Percentiles rank a stretch among this genome's conserved stretches.
These are phyloP conservation scores for Curvularia verruculosa DNA, from an alignment of 2,329 filamentous ascomycete genomes.

Conservation along the genomic window DNA sequence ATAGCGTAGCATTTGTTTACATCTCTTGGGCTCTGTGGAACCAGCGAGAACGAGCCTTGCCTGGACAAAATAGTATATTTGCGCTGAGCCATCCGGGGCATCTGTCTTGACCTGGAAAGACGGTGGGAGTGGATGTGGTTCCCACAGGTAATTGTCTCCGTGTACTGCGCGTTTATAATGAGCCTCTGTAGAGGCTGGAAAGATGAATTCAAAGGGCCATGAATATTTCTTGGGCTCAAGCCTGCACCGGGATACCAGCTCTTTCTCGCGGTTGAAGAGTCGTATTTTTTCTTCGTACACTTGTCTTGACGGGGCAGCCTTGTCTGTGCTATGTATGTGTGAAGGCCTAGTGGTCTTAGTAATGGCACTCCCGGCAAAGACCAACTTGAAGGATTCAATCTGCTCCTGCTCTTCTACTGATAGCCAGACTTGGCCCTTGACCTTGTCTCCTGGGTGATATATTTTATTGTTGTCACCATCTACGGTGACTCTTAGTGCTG, in stretches of 20 bases:
- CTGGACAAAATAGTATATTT: constrained; percentile 41
- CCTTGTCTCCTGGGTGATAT: constrained; percentile 42
- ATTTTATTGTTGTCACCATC: constrained; percentile 39
- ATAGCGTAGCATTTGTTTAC: constrained; percentile 35
- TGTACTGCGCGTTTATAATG: constrained; percentile 36
- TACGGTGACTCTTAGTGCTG: constrained; percentile 38
- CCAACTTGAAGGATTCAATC: constrained; percentile 37
- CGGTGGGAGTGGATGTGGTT: constrained; percentile 43
- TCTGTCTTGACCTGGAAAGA: constrained; percentile 39
- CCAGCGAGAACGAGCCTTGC: constrained; percentile 30
- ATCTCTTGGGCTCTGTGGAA: constrained; percentile 22
- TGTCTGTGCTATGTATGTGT: constrained; percentile 24
- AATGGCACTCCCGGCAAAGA: constrained; percentile 41
- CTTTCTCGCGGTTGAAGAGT: constrained; percentile 40
- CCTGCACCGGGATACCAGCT: constrained; percentile 25
- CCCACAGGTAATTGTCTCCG: constrained; percentile 37
- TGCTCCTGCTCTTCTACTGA: constrained; percentile 35
- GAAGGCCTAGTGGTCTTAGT: constrained; percentile 42
- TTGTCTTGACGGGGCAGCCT: constrained; percentile 22
- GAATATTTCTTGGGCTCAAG: constrained; percentile 37
- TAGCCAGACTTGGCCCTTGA: constrained; percentile 43
- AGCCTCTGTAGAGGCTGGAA: constrained; percentile 40
- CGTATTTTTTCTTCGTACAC: constrained; percentile 38
- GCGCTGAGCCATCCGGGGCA: constrained; percentile 34
- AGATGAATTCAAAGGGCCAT: constrained; percentile 46